Base-by-base conservation (phyloP, 768 basidiomycete genomes). In the Lepiota subincarnata region DNA sequence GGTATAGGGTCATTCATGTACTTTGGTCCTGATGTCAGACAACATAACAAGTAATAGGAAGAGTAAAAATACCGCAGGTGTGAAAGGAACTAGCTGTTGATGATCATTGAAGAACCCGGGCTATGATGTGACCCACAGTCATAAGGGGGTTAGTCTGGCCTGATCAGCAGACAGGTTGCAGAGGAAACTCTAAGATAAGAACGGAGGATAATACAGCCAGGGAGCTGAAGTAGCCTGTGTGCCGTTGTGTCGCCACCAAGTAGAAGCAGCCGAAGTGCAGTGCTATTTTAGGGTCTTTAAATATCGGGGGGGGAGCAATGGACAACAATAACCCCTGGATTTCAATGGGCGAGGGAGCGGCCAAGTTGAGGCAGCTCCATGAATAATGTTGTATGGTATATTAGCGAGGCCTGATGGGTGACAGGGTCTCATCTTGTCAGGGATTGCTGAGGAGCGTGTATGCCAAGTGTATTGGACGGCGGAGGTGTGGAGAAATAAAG, bases 41-140 rank as follows among this genome's bases (percentile, higher is more conserved):
- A 41, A 31, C 40, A 19, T 16, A 40, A 50, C 18, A 16, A 50
- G 38, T 31, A 31, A 31, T 31, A 34, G 41, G 19, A 42, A 13
- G 20, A 14, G 39, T 45, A 52, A 44, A 37, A 37, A 52, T 45
- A 45, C 35, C 34, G 16, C 22, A 22, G 35, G 50, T 52, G 50
- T 16, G 50, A 52, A 52, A 35, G 28, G 40, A 44, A 45, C 35
- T 14, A 19, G 8, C 7, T 26, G 24, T n/a, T 26, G 18, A 52
- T 52, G 13, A 37, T 39, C 20, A 40, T 14, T 22, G 6, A 13
- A 38, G 44, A 46, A 26, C 28, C 39, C 38, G 38, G 51, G 39
- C 37, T 38, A 46, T 46, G 52, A 46, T 46, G 43, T 53, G 44
- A 38, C 43, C 44, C 36, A 53, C 44, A 41, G 34, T 19, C 20